Evolutionary conservation across 495 filamentous ascomycete genomes (phyloP), one percentile per base, ranked within the genome.

Genomic region (Echria macrotheca): DNA sequence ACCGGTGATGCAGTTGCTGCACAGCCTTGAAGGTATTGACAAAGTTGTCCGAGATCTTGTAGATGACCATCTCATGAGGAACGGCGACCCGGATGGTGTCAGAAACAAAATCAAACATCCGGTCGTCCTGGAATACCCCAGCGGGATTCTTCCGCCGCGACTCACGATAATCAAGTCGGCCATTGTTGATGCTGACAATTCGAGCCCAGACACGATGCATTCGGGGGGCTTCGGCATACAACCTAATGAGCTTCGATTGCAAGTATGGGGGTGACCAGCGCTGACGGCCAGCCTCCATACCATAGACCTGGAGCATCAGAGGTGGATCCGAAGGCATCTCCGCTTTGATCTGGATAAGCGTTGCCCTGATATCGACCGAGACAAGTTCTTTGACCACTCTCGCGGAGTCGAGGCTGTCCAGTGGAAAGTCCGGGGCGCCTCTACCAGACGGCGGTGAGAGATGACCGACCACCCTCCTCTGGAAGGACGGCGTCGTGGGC

Each of bases 31-130:
- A 71, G 1, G 85, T 83, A 60, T 96, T 97, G 53, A 86, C 79
- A 39, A 93, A 68, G 58, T 97, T 99, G 64, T 99, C 93, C 10
- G 93, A 84, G 47, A 99, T 82, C 53, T 86, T 84, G 66, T 96
- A 85, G 54, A 96, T 76, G 2, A 96, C 81, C 64, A 97, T 78
- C 55, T 95, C 89, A 69, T 97, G 90, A n/a, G 93, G 93, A 35
- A 97, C 87, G 2, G 84, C 89, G 33, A 96, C 39, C 21, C 93
- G 80, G 49, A 97, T 87, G 24, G 89, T 90, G 56, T 96, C 91
- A 1, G 83, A 77, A 50, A 77, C 81, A 11, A 97, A 58, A 63
- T 99, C 93, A 47, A 96, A 79, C 33, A 89, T 87, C 47, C 79
- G 86, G 46, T 97, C 89, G 36, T 91, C 83, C 0, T 75, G 68